Conservation (phyloP, 2,329 filamentous ascomycete species). For the Trichoderma polysporum region DNA sequence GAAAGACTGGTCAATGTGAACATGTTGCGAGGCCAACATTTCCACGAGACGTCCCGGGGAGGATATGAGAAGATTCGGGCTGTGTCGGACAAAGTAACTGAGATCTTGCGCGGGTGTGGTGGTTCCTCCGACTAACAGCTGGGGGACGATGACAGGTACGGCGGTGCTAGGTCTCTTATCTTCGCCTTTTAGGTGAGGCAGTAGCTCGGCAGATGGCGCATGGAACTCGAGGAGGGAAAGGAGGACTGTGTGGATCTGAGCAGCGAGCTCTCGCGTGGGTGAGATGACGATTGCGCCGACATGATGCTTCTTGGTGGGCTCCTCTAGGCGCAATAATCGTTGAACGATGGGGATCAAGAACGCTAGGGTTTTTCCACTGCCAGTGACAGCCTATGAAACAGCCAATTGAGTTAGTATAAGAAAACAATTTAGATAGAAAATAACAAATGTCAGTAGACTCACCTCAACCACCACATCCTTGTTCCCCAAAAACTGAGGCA, state of each 20-base stretch:
- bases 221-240: constrained; percentile 79
- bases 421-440: background rate
- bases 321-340: constrained; percentile 74
- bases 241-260: constrained; percentile 84
- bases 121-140: constrained; percentile 82
- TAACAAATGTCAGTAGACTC: constrained; percentile 20
- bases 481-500: constrained; percentile 83
- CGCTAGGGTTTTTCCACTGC: constrained; percentile 84
- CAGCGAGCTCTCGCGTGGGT: constrained; percentile 84
- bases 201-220: constrained; percentile 67
- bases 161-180: constrained; percentile 53
- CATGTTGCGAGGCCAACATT: constrained; percentile 79
- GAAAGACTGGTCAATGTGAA: constrained; percentile 86
- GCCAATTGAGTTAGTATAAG: background rate
- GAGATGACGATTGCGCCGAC: constrained; percentile 89
- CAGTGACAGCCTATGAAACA: constrained; percentile 68
- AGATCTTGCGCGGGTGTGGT: constrained; percentile 81
- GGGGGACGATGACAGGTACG: constrained; percentile 67
- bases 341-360: constrained; percentile 84
- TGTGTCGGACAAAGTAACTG: constrained; percentile 76
- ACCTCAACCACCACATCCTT: constrained; percentile 91
- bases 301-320: constrained; percentile 85
- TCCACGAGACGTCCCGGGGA: constrained; percentile 90
- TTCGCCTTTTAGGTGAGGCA: constrained; percentile 54
- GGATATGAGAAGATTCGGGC: constrained; percentile 84